phyloP scores from a whole-genome alignment of 441 rosid species.

The Arabidopsis lyrata region DNA sequence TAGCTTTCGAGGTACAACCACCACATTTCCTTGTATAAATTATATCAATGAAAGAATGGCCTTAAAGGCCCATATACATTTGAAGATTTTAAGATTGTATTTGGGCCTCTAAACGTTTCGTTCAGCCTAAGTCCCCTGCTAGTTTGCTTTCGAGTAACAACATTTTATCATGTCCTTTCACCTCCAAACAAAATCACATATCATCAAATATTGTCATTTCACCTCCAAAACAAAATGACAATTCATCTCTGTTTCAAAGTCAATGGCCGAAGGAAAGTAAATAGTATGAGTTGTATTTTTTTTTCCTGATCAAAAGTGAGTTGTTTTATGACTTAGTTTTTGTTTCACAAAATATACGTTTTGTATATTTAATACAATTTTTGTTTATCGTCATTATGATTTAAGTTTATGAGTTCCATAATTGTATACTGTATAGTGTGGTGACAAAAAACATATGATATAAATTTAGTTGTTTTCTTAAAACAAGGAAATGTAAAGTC shows the following conservation, averaged over 20 bases:
- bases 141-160: too few species aligned
- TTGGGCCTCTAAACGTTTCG: not conserved
- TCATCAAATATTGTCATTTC: too few species aligned
- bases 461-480: not conserved
- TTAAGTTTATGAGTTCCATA: not conserved
- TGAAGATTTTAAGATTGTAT: not conserved
- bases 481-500: not conserved
- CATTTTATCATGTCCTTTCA: too few species aligned
- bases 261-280: not conserved
- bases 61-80: not conserved
- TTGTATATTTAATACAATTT: too few species aligned
- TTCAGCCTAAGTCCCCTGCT: not conserved
- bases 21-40: not conserved
- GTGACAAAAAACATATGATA: not conserved
- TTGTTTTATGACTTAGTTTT: too few species aligned
- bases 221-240: not conserved
- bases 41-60: not conserved
- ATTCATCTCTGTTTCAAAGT: not conserved
- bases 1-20: not conserved
- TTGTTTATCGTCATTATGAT: not conserved
- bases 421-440: not conserved
- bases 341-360: too few species aligned
- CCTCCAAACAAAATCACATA: too few species aligned
- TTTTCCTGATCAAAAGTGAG: too few species aligned
- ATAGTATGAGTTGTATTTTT: too few species aligned